Evolutionary conservation across 768 basidiomycete genomes (phyloP), one percentile per base, ranked within the genome.

Genomic region (Mycena sanguinolenta): DNA sequence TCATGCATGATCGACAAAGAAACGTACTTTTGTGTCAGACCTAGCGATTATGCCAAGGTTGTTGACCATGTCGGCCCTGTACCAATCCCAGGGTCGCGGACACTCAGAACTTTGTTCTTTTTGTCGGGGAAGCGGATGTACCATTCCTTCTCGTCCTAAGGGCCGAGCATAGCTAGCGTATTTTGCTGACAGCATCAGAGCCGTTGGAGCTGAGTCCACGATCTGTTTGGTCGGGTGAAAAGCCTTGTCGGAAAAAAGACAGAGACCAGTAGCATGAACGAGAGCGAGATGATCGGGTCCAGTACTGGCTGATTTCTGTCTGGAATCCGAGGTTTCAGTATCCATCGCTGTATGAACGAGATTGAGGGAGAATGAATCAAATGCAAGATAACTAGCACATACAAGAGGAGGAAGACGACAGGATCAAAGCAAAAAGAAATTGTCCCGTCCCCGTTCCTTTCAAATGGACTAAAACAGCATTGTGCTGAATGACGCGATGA

Each of bases 141-240:
- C 70, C 98, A 93, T 14, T 98, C 97, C 89, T 95, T 97, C 80
- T 89, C 94, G 21, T 90, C 79, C 62, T 99, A 97, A 79, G 99
- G 95, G 64, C 84, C 93, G 19, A 38, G 94, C 89, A 82, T n/a
- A n/a, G n/a, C n/a, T 99, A 99, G 58, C 98, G 95, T 79, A 99
- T 94, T 89, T 99, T 99, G 87, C 99, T 97, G 83, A 99, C 91
- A 58, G 98, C 98, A 90, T 99, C 98, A 69, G 98, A 99, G 74
- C 87, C 85, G 86, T 98, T 98, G 74, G 97, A 99, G 84, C 97
- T 98, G 76, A 99, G 73, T 85, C 99, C 98, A 81, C 98, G 95
- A 99, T 99, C 86, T 98, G 97, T 89, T 99, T 99, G 92, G 99
- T 98, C 72, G 96, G 98, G 91, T 99, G 99, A 91, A 99, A 99